These are phyloP conservation scores for Corymbia citriodora DNA, from an alignment of 441 rosid genomes.

Conservation along the genomic window DNA sequence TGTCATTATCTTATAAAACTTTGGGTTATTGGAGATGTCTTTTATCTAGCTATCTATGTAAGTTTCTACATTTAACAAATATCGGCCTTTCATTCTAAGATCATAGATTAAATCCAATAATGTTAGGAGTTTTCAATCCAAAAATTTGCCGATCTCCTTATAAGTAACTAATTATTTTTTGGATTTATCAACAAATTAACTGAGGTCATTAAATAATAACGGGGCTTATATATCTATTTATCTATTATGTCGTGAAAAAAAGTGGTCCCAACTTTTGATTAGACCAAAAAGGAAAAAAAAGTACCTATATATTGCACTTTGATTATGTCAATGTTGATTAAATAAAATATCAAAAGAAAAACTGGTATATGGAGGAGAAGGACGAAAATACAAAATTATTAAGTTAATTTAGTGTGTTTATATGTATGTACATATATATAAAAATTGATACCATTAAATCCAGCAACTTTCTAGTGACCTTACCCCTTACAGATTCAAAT, in stretches of 20 bases:
- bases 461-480: rapidly evolving
- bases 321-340: not conserved
- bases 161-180: too few species aligned
- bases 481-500: not conserved
- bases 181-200: not conserved
- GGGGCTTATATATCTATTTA: not conserved
- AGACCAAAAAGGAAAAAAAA: not conserved
- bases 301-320: not conserved
- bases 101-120: too few species aligned
- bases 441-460: not conserved
- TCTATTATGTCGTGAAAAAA: not conserved
- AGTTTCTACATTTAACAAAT: not conserved
- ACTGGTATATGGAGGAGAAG: too few species aligned
- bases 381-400: not conserved
- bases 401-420: not conserved
- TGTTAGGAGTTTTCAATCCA: not conserved
- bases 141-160: not conserved
- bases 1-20: not conserved
- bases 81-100: not conserved
- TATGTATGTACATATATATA: too few species aligned
- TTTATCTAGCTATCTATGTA: not conserved
- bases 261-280: not conserved
- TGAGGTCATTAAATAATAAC: not conserved
- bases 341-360: not conserved
- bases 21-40: not conserved